These are phyloP conservation scores for Candida manassasensis DNA, from an alignment of 805 yeast genomes.

Conservation along the genomic window DNA sequence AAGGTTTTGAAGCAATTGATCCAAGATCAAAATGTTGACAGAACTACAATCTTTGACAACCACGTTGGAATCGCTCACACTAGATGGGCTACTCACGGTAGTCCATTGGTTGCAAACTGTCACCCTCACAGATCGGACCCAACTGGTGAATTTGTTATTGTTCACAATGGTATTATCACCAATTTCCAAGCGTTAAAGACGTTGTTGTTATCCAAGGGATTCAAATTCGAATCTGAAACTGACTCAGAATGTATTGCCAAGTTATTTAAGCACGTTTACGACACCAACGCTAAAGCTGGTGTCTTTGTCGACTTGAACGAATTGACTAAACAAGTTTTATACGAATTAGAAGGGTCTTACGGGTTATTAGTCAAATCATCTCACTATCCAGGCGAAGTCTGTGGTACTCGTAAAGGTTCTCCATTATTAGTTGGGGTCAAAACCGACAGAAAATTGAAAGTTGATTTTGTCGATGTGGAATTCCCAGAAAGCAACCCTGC, in stretches of 20 bases:
- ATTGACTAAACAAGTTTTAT: conserved; percentile 85
- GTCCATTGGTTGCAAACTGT: conserved; percentile 78
- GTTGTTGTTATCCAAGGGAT: conserved; percentile 74
- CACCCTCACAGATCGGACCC: conserved; percentile 95
- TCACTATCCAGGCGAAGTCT: conserved; percentile 92
- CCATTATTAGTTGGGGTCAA: conserved; percentile 96
- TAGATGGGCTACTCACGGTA: conserved; percentile 99
- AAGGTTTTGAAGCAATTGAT: conserved; percentile 69
- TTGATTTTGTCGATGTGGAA: conserved; percentile 97
- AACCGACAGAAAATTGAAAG: conserved; percentile 91
- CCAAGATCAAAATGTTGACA: conserved; percentile 45
- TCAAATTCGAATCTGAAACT: conserved; percentile 82
- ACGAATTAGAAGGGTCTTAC: conserved; percentile 95
- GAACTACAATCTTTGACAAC: conserved; percentile 62
- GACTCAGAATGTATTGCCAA: conserved; percentile 98
- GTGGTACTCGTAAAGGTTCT: conserved; percentile 97
- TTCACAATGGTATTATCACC: conserved; percentile 97
- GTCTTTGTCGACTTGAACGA: conserved; percentile 82
- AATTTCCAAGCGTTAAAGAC: conserved; percentile 89
- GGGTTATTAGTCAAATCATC: conserved; percentile 89
- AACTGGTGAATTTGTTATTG: conserved; percentile 79
- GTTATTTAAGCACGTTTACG: conserved; percentile 85
- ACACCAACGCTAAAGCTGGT: conserved; percentile 67
- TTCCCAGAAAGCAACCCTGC: conserved; percentile 58
- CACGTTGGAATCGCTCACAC: conserved; percentile 99